Conservation (phyloP, 2,329 filamentous ascomycete genomes). For the Venturia effusa region DNA sequence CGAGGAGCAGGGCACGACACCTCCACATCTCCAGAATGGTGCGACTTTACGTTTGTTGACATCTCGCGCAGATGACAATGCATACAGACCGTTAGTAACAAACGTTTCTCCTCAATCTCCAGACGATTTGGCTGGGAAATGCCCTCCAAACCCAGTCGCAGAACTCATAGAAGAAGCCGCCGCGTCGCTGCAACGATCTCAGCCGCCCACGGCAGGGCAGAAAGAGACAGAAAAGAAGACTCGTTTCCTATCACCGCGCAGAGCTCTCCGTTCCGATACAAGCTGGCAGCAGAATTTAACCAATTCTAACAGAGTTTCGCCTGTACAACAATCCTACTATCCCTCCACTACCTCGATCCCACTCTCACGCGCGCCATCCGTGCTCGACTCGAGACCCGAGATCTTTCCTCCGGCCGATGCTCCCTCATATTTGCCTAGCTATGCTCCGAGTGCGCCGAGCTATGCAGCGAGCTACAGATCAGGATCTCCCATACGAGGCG, state of each 20-base stretch:
- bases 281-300: constrained; percentile 20
- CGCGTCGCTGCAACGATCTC: neutral
- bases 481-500: constrained; percentile 44
- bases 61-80: constrained; percentile 29
- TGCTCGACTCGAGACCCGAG: constrained; percentile 38
- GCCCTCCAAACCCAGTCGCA: neutral
- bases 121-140: constrained; percentile 18
- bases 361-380: constrained; percentile 36
- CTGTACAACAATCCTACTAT: constrained; percentile 38
- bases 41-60: constrained; percentile 41
- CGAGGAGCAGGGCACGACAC: constrained; percentile 22
- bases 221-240: constrained; percentile 19
- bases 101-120: constrained; percentile 14
- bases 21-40: constrained; percentile 25
- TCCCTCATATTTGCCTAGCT: constrained; percentile 53
- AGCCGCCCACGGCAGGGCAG: constrained; percentile 16
- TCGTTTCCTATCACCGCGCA: neutral
- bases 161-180: constrained; percentile 3
- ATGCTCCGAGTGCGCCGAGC: neutral
- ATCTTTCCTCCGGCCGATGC: constrained; percentile 49
- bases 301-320: constrained; percentile 29
- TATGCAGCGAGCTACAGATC: constrained; percentile 18
- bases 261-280: constrained; percentile 3
- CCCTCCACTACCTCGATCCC: constrained; percentile 34
- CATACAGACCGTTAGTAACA: constrained; percentile 32